Base-by-base conservation (phyloP, 2,329 filamentous ascomycete genomes). In the Helicocarpus griseus region DNA sequence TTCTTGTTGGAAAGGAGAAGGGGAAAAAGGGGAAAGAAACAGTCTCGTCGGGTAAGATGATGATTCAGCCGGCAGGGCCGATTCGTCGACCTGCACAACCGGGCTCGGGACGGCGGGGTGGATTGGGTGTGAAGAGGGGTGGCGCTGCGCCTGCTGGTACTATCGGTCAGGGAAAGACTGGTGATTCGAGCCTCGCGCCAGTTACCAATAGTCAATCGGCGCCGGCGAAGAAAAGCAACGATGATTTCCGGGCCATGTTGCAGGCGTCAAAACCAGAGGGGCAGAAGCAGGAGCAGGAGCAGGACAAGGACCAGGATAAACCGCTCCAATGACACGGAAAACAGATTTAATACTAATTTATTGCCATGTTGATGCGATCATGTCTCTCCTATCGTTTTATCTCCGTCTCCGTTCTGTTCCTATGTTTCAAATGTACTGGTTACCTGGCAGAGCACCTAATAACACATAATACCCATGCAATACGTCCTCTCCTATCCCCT, bases 211-310 rank as follows among this genome's bases (percentile, higher is more conserved):
- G 24, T 8, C 9, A 44, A 9, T 9, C 13, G 14, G 21, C 22
- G 60, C 59, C 39, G 58, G 61, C 53, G 61, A 59, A 48, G 61
- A 82, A 79, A 67, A 80, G 75, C 59, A 81, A 82, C 60, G 73
- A 72, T 48, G 78, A 81, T 60, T 82, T 82, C 63, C 73, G 77
- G 51, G 71, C 71, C 29, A 73, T 80, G 73, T 69, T 81, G 45
- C 53, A 69, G 57, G 58, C 63, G 57, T 47, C 54, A 54, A 57
- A 60, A 60, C 53, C 63, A 54, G 65, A 58, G 48, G 48, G 43
- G 31, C 31, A 55, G 17, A 26, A 28, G 17, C 29, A 50, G 35
- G 26, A n/a, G 11, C 7, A 33, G 0, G 26, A 7, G 13, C 22
- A 29, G 24, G 40, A 6, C 13, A 19, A 7, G 13, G 11, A 8